Conservation (phyloP, 257 asterid genomes). For the Fraxinus americana region DNA sequence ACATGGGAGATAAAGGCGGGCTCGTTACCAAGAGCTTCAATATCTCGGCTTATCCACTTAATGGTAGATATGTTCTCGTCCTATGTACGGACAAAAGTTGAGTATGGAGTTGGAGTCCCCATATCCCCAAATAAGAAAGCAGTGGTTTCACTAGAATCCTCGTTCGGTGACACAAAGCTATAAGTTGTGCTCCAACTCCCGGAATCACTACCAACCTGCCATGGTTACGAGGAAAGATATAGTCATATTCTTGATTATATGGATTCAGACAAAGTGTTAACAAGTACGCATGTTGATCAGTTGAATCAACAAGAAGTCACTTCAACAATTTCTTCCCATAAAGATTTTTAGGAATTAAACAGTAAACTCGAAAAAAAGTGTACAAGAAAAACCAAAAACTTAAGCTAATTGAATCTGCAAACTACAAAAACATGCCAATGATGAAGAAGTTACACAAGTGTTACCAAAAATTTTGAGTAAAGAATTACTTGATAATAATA, state of each 20-base stretch:
- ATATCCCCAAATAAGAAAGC: slow-evolving; percentile 95
- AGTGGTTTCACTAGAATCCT: slow-evolving; percentile 55
- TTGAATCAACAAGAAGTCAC: neutral
- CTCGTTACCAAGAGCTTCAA: slow-evolving; percentile 74
- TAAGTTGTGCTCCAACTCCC: slow-evolving; percentile 73
- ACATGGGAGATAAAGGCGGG: slow-evolving; percentile 68
- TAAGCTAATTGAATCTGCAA: neutral
- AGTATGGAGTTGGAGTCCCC: slow-evolving; percentile 92
- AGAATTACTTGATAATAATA: slow-evolving; percentile 69
- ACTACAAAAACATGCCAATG: neutral
- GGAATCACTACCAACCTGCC: slow-evolving; percentile 83
- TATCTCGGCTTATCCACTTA: slow-evolving; percentile 82
- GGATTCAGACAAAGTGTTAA: neutral
- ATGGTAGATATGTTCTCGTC: slow-evolving; percentile 77
- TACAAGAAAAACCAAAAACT: neutral
- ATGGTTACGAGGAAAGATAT: slow-evolving; percentile 16
- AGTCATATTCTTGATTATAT: neutral
- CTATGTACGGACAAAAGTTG: slow-evolving; percentile 68
- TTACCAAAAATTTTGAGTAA: neutral
- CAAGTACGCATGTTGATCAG: neutral
- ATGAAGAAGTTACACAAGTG: neutral
- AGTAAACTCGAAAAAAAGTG: neutral
- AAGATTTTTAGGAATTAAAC: neutral
- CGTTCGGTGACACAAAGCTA: slow-evolving; percentile 66
- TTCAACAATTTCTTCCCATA: neutral